Evolutionary conservation across 306 rosid genomes (phyloP).

Genomic region (Cucurbita moschata): DNA sequence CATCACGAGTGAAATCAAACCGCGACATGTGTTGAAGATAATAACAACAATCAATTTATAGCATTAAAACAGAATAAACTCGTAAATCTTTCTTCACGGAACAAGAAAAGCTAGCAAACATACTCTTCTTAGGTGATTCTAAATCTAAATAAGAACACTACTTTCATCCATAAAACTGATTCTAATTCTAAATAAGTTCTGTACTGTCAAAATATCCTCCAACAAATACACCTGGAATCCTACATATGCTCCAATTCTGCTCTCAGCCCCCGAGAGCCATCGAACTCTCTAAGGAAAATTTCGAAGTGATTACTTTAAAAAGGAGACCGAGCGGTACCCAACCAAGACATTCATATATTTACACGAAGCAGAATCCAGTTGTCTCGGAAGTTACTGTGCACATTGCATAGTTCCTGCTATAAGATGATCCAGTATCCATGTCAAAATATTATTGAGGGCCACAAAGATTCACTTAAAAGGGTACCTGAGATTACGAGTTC

Average conservation of each 20-base stretch:
- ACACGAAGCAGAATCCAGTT: conserved; percentile 34
- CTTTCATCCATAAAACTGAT: conserved; percentile 6
- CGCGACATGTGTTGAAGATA: background rate
- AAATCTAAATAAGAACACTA: background rate
- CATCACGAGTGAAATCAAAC: conserved; percentile 11
- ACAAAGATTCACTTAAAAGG: conserved; percentile 28
- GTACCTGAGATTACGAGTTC: conserved; percentile 29
- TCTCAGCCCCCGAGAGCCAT: conserved; percentile 38
- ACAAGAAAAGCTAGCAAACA: background rate
- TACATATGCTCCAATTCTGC: conserved; percentile 48
- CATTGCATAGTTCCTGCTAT: conserved; percentile 40
- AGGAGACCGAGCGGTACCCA: conserved; percentile 43
- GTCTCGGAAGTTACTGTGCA: conserved; percentile 54
- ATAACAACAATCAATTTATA: background rate
- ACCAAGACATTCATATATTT: conserved; percentile 45
- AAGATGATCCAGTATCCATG: conserved; percentile 45
- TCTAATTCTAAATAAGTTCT: conserved; percentile 10
- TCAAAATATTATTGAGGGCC: conserved; percentile 39
- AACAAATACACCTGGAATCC: conserved; percentile 38
- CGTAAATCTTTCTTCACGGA: background rate
- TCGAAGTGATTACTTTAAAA: conserved; percentile 31
- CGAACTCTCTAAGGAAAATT: conserved; percentile 28
- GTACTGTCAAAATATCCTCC: conserved; percentile 21
- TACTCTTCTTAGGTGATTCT: background rate
- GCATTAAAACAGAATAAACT: background rate